Evolutionary conservation across 805 yeast genomes (phyloP), one percentile per base, ranked within the genome.

Genomic region (Yarrowia alimentaria): DNA sequence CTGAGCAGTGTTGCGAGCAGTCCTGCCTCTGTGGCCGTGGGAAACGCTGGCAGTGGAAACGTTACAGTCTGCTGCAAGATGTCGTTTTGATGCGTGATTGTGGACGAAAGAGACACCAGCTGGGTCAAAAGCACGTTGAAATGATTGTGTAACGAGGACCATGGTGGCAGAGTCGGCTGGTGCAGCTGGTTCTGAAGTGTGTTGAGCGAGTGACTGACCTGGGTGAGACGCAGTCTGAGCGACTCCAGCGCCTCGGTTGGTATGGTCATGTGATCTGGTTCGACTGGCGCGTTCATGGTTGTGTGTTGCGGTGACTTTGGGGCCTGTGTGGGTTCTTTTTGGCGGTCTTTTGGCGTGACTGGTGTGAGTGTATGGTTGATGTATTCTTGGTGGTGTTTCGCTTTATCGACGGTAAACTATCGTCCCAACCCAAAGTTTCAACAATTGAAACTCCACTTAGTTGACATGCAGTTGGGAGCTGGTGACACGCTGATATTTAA

Each of bases 61-160:
- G 81, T 90, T 47, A 85, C 88, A 0, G 95, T 81, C 5, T 77
- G 67, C 35, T 75, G 74, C 19, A 93, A 69, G 0, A 76, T 65
- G 3, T 76, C 82, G 6, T 78, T 74, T 59, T 83, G 80, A 51
- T 75, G 73, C 31, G 81, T 79, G 18, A 93, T 62, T 1, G 87
- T 81, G 5, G 77, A 67, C 0, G 94, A 79, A n/a, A 91, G 75
- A 2, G 95, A 81, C 33, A 78, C 77, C 35, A 91, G 69, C 63
- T 93, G 98, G 12, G 95, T 85, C 24, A 90, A 65, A 7, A 88
- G 76, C 20, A 90, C 87, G 58, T 81, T 86, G 59, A 88, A 79
- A 65, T 91, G 98, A 55, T 83, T 81, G 60, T 86, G 96, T 16
- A 91, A 68, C 3, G 85, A 80, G 13, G 81, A 80, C 78, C 79